A percentile compares a stretch with the other conserved stretches of the same genome.
These are phyloP conservation scores for Hygrophila difformis DNA, from an alignment of 257 asterid genomes.

Conservation along the genomic window DNA sequence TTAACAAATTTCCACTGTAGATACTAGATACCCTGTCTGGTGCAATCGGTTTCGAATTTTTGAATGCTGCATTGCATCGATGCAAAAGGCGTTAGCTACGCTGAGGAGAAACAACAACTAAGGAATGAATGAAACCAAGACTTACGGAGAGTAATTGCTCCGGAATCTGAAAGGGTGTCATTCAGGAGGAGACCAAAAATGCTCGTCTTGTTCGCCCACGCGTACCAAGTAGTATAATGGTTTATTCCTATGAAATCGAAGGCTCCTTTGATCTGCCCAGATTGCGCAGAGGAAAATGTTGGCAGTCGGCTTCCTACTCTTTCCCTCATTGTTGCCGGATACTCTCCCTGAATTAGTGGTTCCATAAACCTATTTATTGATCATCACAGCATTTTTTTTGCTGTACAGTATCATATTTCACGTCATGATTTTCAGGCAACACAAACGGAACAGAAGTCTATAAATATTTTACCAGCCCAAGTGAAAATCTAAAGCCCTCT, in stretches of 20 bases:
- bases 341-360: constrained; percentile 68
- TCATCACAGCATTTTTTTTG: too few relatives aligned
- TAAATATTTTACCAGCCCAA: constrained; percentile 90
- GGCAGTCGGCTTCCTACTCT: constrained; percentile 65
- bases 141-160: constrained; percentile 52
- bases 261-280: constrained; percentile 46
- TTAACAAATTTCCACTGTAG: too few relatives aligned
- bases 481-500: constrained; percentile 65
- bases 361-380: constrained; percentile 53
- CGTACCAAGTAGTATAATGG: constrained; percentile 89
- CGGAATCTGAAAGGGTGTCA: constrained; percentile 56
- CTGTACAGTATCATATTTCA: too few relatives aligned
- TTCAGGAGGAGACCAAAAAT: constrained; percentile 40
- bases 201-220: constrained; percentile 28
- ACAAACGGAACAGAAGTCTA: too few relatives aligned
- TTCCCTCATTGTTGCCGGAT: constrained; percentile 60
- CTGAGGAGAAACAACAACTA: not conserved
- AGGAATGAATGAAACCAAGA: not conserved
- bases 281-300: constrained; percentile 35
- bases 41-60: not conserved
- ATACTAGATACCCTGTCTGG: not conserved
- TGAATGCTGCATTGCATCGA: not conserved
- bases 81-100: not conserved
- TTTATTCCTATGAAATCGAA: constrained; percentile 85
- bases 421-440: too few relatives aligned